A percentile compares a stretch with the other conserved stretches of the same genome.
These are phyloP conservation scores for Euphorbia schlechtendalii DNA, from an alignment of 441 rosid species.

Conservation along the genomic window DNA sequence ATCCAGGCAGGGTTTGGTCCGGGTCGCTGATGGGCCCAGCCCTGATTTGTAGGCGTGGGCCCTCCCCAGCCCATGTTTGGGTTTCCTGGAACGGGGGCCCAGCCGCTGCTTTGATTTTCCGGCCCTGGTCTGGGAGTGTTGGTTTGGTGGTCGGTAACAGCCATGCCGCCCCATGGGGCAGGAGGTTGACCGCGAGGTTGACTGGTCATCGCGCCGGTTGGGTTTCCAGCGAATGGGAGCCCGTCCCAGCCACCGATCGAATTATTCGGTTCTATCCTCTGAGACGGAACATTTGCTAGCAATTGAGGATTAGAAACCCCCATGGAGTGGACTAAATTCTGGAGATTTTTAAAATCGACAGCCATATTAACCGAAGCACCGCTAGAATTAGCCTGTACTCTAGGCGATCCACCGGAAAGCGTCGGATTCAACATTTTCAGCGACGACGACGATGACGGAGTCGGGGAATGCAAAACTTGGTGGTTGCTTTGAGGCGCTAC, in stretches of 20 bases:
- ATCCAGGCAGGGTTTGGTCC: conserved; percentile 40
- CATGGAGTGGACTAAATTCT: conserved; percentile 36
- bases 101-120: conserved; percentile 37
- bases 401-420: conserved; percentile 27
- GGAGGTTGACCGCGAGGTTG: no score
- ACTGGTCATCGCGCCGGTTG: no score
- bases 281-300: conserved; percentile 47
- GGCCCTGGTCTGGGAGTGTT: no score
- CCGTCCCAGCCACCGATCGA: no score
- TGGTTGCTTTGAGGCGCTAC: conserved; percentile 22
- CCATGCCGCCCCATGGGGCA: no score
- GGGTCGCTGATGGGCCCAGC: conserved; percentile 48
- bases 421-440: conserved; percentile 24
- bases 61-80: conserved; percentile 55
- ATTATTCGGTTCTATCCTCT: conserved; percentile 32
- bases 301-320: conserved; percentile 37
- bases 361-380: conserved; percentile 24
- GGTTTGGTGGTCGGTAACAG: no score
- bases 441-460: conserved; percentile 19
- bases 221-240: no score
- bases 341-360: conserved; percentile 11
- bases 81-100: conserved; percentile 50
- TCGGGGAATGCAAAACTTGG: conserved; percentile 21
- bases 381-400: conserved; percentile 26
- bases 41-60: conserved; percentile 39